Percentiles rank a stretch among this genome's conserved stretches.
Conservation (phyloP, 2,329 filamentous ascomycete species). For the Fusarium neocosmosporiellum region DNA sequence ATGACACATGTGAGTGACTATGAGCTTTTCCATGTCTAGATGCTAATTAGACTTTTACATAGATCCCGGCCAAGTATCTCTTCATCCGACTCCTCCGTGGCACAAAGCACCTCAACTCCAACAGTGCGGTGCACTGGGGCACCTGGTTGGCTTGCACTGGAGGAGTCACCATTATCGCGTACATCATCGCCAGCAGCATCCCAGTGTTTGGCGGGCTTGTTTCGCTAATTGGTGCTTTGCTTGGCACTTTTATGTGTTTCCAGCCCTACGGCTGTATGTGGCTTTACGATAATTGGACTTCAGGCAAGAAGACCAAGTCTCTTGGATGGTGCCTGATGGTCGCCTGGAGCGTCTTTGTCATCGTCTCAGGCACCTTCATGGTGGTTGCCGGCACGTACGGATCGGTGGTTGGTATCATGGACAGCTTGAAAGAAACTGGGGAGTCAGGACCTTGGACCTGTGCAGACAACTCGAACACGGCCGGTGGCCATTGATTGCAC, state of each 20-base stretch:
- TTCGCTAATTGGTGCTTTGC: slow-evolving; percentile 3
- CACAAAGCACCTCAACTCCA: slow-evolving; percentile 40
- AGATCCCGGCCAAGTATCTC: slow-evolving; percentile 37
- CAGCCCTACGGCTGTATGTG: slow-evolving; percentile 9
- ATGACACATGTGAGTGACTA: slow-evolving; percentile 39
- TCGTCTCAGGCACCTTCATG: background rate
- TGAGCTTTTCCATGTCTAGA: too few relatives aligned
- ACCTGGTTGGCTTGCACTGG: slow-evolving; percentile 33
- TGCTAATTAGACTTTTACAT: background rate
- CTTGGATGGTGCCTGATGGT: background rate
- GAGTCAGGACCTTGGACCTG: background rate
- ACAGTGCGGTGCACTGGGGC: slow-evolving; percentile 39
- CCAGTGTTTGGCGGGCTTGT: slow-evolving; percentile 2
- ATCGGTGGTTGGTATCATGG: background rate
- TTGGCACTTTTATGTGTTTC: slow-evolving; percentile 9
- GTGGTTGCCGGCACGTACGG: background rate
- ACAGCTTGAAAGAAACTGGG: background rate
- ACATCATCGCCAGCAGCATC: slow-evolving; percentile 2
- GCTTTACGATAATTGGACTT: slow-evolving; percentile 3
- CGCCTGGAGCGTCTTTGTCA: background rate
- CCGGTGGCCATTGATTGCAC: background rate
- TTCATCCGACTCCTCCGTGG: slow-evolving; percentile 42
- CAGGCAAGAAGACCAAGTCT: background rate
- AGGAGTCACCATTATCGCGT: slow-evolving; percentile 2
- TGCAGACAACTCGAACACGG: background rate